Percentiles rank a stretch among this genome's conserved stretches.
phyloP scores from a whole-genome alignment of 2,329 filamentous ascomycete species.

The Fusarium sp. region DNA sequence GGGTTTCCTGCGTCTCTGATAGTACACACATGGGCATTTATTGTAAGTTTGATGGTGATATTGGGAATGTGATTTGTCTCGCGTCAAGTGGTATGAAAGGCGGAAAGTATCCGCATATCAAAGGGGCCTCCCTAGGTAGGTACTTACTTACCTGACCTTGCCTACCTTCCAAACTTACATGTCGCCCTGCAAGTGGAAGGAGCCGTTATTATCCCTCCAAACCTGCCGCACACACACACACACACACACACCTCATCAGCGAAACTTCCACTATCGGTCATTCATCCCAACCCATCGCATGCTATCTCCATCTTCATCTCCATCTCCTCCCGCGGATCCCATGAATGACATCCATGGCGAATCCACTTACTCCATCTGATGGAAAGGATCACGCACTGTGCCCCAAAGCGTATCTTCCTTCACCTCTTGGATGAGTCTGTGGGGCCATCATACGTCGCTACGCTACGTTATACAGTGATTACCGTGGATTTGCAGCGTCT shows the following conservation, averaged over 20 bases:
- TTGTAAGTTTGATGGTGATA: not conserved
- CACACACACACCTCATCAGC: not conserved
- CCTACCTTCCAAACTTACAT: not conserved
- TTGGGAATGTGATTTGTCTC: not conserved
- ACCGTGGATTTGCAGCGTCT: conserved; percentile 2
- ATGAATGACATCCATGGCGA: conserved; percentile 30
- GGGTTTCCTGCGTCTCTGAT: not conserved
- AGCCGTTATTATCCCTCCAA: not conserved
- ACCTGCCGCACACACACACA: not conserved
- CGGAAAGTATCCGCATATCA: not conserved
- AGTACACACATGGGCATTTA: not conserved
- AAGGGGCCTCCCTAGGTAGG: not conserved
- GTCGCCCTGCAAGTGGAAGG: conserved; percentile 5
- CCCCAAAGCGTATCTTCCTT: not conserved
- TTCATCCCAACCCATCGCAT: conserved; percentile 6
- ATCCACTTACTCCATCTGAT: conserved; percentile 17
- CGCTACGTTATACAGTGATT: conserved; percentile 6
- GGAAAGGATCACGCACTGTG: conserved; percentile 17
- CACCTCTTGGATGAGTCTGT: conserved; percentile 11
- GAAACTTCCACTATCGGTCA: conserved; percentile 13
- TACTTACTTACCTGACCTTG: not conserved
- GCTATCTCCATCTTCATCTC: conserved; percentile 25
- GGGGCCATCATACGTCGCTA: conserved; percentile 14
- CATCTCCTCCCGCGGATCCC: conserved; percentile 27
- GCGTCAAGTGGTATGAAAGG: not conserved